phyloP scores from a whole-genome alignment of 768 basidiomycete genomes.

The Auriscalpium orientale region DNA sequence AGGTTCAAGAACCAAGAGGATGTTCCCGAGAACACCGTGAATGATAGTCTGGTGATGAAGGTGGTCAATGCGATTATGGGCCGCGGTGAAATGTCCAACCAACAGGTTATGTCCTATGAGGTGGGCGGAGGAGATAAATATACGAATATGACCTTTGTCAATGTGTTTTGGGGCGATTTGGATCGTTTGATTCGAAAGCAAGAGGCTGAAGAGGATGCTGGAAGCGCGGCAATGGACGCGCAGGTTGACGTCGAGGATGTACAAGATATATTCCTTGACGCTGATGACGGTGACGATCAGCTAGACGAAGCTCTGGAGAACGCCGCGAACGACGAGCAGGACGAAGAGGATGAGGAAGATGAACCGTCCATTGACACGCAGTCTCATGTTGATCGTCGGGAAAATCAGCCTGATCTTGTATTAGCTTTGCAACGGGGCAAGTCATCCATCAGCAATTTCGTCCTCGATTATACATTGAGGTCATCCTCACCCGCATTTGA shows the following conservation, averaged over 20 bases:
- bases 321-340: too few species aligned
- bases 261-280: too few species aligned
- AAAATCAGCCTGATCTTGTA: too few species aligned
- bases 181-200: not conserved
- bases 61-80: not conserved
- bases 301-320: too few species aligned
- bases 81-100: not conserved
- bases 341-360: too few species aligned
- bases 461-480: not conserved
- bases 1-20: not conserved
- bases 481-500: not conserved
- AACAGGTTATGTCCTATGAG: not conserved
- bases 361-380: too few species aligned
- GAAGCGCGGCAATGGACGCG: too few species aligned
- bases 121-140: not conserved
- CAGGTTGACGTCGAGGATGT: too few species aligned
- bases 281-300: too few species aligned
- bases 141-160: not conserved
- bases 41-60: conserved; percentile 10
- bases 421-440: too few species aligned
- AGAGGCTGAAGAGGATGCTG: not conserved
- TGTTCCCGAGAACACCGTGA: too few species aligned
- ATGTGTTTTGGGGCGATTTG: not conserved
- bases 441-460: not conserved
- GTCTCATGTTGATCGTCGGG: not conserved